These are phyloP conservation scores for Acorus gramineus DNA, from an alignment of 106 monocot genomes.

Conservation along the genomic window DNA sequence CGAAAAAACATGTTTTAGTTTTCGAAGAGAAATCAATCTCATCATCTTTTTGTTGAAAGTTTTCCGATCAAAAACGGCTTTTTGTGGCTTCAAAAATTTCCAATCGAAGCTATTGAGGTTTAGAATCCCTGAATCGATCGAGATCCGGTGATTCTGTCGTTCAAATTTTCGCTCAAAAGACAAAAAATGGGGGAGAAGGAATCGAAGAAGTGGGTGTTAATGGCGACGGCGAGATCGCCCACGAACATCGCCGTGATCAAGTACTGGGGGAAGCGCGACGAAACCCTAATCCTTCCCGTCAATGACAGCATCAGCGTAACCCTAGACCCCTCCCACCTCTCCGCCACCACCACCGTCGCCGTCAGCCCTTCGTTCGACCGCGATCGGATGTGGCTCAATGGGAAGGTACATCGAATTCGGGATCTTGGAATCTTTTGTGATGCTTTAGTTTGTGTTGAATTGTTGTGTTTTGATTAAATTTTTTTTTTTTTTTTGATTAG, in stretches of 20 bases:
- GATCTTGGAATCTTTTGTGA: not conserved
- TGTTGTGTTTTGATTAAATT: slow-evolving; percentile 2
- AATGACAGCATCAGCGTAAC: slow-evolving; percentile 96
- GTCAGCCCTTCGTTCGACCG: slow-evolving; percentile 69
- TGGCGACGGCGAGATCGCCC: slow-evolving; percentile 79
- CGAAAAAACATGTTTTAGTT: too few relatives aligned
- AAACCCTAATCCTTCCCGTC: slow-evolving; percentile 78
- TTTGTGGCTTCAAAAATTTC: too few relatives aligned
- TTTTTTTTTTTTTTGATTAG: slow-evolving; percentile 17
- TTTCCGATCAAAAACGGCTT: too few relatives aligned
- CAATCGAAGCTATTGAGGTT: too few relatives aligned
- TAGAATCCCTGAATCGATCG: too few relatives aligned
- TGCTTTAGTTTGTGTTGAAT: not conserved
- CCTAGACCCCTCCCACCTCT: slow-evolving; percentile 81
- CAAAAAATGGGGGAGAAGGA: slow-evolving; percentile 12
- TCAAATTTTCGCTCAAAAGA: too few relatives aligned
- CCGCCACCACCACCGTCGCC: slow-evolving; percentile 90
- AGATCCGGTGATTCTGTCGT: too few relatives aligned
- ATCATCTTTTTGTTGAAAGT: too few relatives aligned
- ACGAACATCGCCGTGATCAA: slow-evolving; percentile 99
- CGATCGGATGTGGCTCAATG: slow-evolving; percentile 97
- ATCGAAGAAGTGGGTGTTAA: slow-evolving; percentile 48
- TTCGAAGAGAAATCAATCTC: too few relatives aligned
- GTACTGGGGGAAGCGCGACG: slow-evolving; percentile 98
- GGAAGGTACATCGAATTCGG: slow-evolving; percentile 33